These are phyloP conservation scores for Yarrowia sp. DNA, from an alignment of 805 yeast species.

Conservation along the genomic window DNA sequence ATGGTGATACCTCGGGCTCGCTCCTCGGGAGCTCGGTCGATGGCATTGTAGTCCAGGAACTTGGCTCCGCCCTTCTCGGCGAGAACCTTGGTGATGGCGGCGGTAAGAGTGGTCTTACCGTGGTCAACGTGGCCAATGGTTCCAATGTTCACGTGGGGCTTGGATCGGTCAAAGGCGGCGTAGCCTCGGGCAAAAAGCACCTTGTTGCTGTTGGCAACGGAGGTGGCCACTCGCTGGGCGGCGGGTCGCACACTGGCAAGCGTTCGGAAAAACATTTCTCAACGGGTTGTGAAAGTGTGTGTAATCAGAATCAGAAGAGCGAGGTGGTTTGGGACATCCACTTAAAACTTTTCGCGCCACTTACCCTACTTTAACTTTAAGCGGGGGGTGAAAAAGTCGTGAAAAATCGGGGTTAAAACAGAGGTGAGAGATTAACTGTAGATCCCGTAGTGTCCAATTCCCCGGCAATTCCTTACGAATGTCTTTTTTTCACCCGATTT, in stretches of 20 bases:
- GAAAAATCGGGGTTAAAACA: too few species aligned
- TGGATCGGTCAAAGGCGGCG: conserved; percentile 85
- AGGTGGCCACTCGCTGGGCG: conserved; percentile 27
- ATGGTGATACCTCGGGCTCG: conserved; percentile 99
- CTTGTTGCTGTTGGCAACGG: conserved; percentile 23
- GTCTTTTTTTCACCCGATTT: neutral
- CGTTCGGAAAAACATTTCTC: conserved; percentile 26
- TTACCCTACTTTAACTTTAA: conserved; percentile 21
- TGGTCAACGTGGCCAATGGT: conserved; percentile 99
- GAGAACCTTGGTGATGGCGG: conserved; percentile 96
- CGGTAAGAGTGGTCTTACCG: conserved; percentile 97
- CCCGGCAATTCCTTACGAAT: neutral
- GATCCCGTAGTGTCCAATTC: neutral
- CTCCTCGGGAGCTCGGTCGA: conserved; percentile 98
- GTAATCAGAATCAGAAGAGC: neutral
- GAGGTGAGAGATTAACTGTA: too few species aligned
- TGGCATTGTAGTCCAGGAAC: conserved; percentile 90
- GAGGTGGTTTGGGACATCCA: conserved; percentile 1
- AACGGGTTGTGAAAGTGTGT: conserved; percentile 12
- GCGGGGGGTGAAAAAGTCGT: neutral
- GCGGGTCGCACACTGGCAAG: conserved; percentile 39
- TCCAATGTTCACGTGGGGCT: conserved; percentile 97
- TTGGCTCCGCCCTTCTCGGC: conserved; percentile 88
- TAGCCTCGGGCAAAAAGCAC: conserved; percentile 38
- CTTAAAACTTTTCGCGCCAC: conserved; percentile 25